phyloP scores from a whole-genome alignment of 2,329 filamentous ascomycete genomes.

The Claviceps africana region DNA sequence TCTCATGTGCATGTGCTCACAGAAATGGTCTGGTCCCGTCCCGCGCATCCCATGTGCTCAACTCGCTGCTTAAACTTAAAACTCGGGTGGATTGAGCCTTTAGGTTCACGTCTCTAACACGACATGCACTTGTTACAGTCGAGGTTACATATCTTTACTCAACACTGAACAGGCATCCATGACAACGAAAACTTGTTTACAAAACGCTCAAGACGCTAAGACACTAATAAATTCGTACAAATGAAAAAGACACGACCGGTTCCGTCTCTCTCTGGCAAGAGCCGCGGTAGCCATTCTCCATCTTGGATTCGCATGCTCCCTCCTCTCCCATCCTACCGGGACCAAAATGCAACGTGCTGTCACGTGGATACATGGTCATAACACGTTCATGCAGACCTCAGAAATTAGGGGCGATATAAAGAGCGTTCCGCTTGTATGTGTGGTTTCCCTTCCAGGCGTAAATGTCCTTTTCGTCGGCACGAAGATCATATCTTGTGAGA shows the following conservation, averaged over 20 bases:
- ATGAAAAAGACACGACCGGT: neutral
- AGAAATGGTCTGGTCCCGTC: no score
- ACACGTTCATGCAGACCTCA: neutral
- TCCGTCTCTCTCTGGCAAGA: neutral
- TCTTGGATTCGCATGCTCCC: neutral
- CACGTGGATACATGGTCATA: no score
- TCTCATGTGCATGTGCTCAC: no score
- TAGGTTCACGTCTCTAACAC: no score
- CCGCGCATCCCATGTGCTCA: no score
- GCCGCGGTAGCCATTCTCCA: neutral
- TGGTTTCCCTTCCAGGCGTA: conserved; percentile 1
- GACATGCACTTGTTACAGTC: neutral
- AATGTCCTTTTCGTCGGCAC: conserved; percentile 2
- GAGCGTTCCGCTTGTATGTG: neutral
- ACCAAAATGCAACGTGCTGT: neutral
- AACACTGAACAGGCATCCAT: neutral
- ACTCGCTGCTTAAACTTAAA: no score
- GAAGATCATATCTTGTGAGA: conserved; percentile 5
- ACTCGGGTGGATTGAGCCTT: no score
- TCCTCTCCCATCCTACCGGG: neutral
- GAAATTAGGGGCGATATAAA: neutral
- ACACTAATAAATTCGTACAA: neutral
- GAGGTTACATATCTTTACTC: neutral
- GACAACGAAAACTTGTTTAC: neutral
- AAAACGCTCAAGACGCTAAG: neutral